Conservation (phyloP, 2,329 filamentous ascomycete species). For the Claviceps citrina region DNA sequence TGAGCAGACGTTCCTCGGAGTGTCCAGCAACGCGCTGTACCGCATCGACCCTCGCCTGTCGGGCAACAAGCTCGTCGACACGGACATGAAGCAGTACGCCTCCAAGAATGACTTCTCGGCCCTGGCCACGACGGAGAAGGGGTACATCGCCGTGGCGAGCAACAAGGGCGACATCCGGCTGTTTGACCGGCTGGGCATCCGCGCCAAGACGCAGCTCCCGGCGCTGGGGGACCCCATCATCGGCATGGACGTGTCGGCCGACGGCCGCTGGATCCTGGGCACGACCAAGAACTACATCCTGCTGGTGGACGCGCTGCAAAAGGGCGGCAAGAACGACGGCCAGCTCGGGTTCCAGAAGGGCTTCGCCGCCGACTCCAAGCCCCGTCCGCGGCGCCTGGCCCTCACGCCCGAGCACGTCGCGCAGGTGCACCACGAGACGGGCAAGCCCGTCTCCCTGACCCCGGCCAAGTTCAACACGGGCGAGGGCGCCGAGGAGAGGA, state of each 20-base stretch:
- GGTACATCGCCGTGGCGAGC: conserved; percentile 89
- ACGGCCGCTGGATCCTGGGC: conserved; percentile 88
- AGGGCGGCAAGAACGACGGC: conserved; percentile 87
- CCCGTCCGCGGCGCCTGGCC: conserved; percentile 77
- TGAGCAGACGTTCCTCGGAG: conserved; percentile 86
- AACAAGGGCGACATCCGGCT: conserved; percentile 96
- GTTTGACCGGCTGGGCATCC: conserved; percentile 90
- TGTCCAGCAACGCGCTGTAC: conserved; percentile 85
- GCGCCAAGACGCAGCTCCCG: conserved; percentile 92
- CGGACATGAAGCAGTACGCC: conserved; percentile 84
- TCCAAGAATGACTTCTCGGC: conserved; percentile 97
- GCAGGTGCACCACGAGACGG: conserved; percentile 94
- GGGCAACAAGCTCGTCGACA: conserved; percentile 83
- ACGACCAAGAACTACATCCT: conserved; percentile 91
- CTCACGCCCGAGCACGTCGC: conserved; percentile 85
- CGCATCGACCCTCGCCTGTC: conserved; percentile 81
- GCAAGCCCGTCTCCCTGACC: conserved; percentile 72
- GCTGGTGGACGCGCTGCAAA: conserved; percentile 81
- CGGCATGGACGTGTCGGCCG: conserved; percentile 85
- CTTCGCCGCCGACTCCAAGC: conserved; percentile 85
- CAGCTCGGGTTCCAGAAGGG: conserved; percentile 95
- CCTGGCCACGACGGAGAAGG: conserved; percentile 86
- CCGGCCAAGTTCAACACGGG: conserved; percentile 89
- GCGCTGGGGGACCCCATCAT: conserved; percentile 90
- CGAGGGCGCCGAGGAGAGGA: conserved; percentile 65